phyloP scores from a whole-genome alignment of 371 early-diverging fungal genomes.

The Nosema muscidifuracis region DNA sequence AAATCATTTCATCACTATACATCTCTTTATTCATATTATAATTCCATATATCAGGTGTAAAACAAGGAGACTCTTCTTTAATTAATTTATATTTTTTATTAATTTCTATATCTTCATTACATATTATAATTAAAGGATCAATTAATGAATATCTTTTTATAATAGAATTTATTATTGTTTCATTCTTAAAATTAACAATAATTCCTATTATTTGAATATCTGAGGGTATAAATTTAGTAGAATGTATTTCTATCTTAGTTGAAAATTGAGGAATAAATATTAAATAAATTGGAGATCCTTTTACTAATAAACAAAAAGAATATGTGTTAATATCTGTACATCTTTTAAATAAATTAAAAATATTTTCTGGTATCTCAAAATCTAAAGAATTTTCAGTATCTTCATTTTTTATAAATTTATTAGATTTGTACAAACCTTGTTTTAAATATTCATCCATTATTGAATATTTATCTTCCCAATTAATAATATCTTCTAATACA shows the following conservation, averaged over 20 bases:
- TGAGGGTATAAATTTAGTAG: background rate
- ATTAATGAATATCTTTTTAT: constrained; percentile 9
- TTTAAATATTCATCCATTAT: background rate
- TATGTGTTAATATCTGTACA: background rate
- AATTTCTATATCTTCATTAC: background rate
- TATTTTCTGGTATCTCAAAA: background rate
- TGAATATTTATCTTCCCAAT: background rate
- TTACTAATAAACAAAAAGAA: background rate
- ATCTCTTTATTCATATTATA: constrained; percentile 19
- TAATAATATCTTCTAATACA: too few relatives aligned
- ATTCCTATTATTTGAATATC: constrained; percentile 4
- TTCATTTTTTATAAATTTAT: background rate
- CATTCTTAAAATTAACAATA: constrained; percentile 1
- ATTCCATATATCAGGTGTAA: constrained; percentile 33
- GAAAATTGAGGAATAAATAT: constrained; percentile 11
- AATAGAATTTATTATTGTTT: background rate
- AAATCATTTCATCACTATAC: constrained; percentile 18
- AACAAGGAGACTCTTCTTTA: background rate
- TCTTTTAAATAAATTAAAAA: background rate
- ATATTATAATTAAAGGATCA: constrained; percentile 1
- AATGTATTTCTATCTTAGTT: background rate
- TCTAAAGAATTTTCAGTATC: background rate
- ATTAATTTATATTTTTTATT: background rate
- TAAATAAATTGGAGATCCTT: background rate
- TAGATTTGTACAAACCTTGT: background rate